Evolutionary conservation across 768 basidiomycete species (phyloP).

Genomic region (Mycena haematopus): DNA sequence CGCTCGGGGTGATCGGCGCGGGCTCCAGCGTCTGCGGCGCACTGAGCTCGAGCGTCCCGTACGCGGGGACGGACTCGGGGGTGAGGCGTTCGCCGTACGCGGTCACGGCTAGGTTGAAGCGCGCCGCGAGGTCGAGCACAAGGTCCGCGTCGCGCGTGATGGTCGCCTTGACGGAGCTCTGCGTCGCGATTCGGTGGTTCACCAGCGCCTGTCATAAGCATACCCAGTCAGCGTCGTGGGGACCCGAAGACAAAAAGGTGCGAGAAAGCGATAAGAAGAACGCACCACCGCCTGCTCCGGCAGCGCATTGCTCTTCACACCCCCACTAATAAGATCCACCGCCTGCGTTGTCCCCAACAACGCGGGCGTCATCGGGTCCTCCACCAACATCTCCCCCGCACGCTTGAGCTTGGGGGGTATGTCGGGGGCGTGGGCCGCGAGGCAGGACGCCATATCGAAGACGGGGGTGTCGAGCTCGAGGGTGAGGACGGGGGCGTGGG

Average conservation of each 20-base stretch:
- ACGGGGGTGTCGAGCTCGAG: conserved; percentile 41
- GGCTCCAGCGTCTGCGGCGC: conserved; percentile 51
- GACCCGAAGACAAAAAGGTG: not conserved
- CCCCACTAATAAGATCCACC: conserved; percentile 52
- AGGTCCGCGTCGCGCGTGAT: conserved; percentile 39
- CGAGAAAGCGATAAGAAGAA: not conserved
- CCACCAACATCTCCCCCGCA: conserved; percentile 44
- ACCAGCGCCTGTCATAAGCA: conserved; percentile 41
- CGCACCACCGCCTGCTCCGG: conserved; percentile 51
- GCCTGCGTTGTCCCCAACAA: conserved; percentile 63
- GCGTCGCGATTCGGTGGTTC: conserved; percentile 55
- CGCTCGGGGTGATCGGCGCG: conserved; percentile 48
- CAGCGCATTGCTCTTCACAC: conserved; percentile 58
- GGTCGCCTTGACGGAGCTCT: conserved; percentile 45
- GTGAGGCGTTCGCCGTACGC: conserved; percentile 44
- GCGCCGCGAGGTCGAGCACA: conserved; percentile 38
- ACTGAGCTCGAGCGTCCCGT: conserved; percentile 42
- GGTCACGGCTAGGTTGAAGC: conserved; percentile 46
- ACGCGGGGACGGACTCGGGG: conserved; percentile 16
- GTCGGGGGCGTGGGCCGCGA: conserved; percentile 53
- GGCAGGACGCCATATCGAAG: conserved; percentile 49
- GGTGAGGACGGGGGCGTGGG: conserved; percentile 45
- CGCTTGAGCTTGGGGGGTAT: conserved; percentile 43
- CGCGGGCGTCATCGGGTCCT: conserved; percentile 33
- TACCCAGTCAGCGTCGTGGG: too few relatives aligned